Evolutionary conservation across 306 rosid species (phyloP).

Genomic region (Cucurbita argyrosperma): DNA sequence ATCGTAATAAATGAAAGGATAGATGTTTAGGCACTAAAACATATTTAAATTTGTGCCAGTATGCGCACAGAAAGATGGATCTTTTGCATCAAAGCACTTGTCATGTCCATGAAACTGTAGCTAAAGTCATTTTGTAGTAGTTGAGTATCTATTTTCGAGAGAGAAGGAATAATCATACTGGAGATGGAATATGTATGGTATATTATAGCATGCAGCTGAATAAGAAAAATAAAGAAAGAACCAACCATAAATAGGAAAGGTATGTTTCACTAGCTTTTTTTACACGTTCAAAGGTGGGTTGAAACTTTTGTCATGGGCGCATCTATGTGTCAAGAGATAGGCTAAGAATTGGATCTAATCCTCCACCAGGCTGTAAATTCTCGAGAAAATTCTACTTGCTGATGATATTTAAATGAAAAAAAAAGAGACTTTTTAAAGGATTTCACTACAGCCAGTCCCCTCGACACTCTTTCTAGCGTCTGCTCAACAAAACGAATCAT

Average conservation of each 20-base stretch:
- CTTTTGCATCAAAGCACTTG: neutral
- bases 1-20: neutral
- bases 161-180: neutral
- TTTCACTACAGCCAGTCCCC: conserved; percentile 1
- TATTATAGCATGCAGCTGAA: conserved; percentile 3
- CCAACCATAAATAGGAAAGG: neutral
- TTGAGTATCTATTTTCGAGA: neutral
- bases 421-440: conserved; percentile 4
- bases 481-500: conserved; percentile 32
- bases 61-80: conserved; percentile 2
- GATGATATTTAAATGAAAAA: conserved; percentile 11
- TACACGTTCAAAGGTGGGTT: conserved; percentile 4
- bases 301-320: conserved; percentile 26
- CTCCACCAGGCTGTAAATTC: conserved; percentile 34
- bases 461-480: conserved; percentile 4
- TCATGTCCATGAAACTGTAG: neutral
- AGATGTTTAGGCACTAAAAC: neutral
- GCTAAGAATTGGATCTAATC: conserved; percentile 47
- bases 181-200: neutral
- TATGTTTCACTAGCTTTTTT: neutral
- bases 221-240: neutral
- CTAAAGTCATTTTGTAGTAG: neutral
- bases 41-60: neutral
- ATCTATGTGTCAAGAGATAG: conserved; percentile 20
- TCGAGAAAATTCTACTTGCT: conserved; percentile 21